Base-by-base conservation (phyloP, 306 rosid genomes). In the Cajanus cajan region DNA sequence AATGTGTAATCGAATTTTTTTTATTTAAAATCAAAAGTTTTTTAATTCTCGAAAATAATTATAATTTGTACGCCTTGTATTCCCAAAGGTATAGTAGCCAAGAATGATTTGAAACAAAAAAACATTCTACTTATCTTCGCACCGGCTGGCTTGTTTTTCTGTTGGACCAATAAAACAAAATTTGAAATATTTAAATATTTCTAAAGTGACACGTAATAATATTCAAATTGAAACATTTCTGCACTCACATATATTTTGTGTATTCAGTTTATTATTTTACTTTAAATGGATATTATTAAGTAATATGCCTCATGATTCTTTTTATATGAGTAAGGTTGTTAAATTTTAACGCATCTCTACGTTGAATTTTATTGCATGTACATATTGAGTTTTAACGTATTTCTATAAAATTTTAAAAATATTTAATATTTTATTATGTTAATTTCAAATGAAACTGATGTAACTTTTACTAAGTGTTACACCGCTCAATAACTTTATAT, bases 141-240 rank as follows among this genome's bases (percentile, higher is more conserved):
- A 47, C 50, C 71, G 48, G 64, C 65, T 76, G 80, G 64, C 80
- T 12, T 63, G 10, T 40, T 34, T 52, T 48, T 4, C 25, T 76
- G 12, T 22, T 16, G 16, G 22, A 58, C 47, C 21, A 2, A 76
- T 18, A 43, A 41, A 61, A 51, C 45, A 43, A 40, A 25, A 8
- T 1, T 4, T 5, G 24, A n/a, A n/a, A n/a, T n/a, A n/a, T n/a
- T 73, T 58, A 12, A 43, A 28, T 21, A 54, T 22, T 37, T 39
- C 31, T 21, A 15, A 36, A 12, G 44, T 16, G 5, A 34, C 28
- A 51, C 15, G 16, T 5, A n/a, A 50, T 19, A 33, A 13, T 70
- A 11, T 52, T 36, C 3, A 6, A 52, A 9, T 18, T 4, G 21
- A 51, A 50, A 51, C 4, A 7, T 36, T 72, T 72, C 47, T 47